Evolutionary conservation across 1,284 basidiomycete species (phyloP).

Genomic region (Xerocomus amazonicus): DNA sequence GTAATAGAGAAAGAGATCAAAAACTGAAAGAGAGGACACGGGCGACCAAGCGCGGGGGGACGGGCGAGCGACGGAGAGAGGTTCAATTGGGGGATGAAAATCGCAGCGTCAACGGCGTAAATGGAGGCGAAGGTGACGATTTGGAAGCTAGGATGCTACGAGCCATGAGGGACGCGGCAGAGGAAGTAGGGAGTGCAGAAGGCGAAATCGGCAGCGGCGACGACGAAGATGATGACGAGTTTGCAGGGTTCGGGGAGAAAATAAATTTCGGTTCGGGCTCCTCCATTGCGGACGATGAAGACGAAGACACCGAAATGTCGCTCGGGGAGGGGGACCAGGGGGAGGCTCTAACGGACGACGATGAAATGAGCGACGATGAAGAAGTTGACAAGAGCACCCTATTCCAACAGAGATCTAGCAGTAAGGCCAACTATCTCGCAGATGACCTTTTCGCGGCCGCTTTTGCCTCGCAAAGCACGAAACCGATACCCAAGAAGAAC

Average conservation of each 20-base stretch:
- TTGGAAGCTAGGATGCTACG: slow-evolving; percentile 36
- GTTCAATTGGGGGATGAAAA: slow-evolving; percentile 16
- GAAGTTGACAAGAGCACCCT: slow-evolving; percentile 5
- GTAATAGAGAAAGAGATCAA: slow-evolving; percentile 43
- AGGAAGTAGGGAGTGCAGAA: slow-evolving; percentile 24
- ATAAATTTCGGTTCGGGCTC: slow-evolving; percentile 13
- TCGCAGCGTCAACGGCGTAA: slow-evolving; percentile 9
- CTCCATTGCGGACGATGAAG: slow-evolving; percentile 12
- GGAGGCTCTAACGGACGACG: slow-evolving; percentile 17
- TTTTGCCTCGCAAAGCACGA: slow-evolving; percentile 35
- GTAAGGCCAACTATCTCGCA: slow-evolving; percentile 40
- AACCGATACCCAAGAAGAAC: slow-evolving; percentile 3
- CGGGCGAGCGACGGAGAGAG: slow-evolving; percentile 11
- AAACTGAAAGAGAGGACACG: slow-evolving; percentile 46
- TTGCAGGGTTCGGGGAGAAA: slow-evolving; percentile 12
- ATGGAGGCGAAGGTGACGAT: slow-evolving; percentile 1
- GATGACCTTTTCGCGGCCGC: slow-evolving; percentile 49
- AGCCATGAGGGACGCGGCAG: slow-evolving; percentile 42
- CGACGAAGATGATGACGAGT: slow-evolving; percentile 12
- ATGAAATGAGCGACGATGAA: slow-evolving; percentile 14
- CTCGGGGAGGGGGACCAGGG: slow-evolving; percentile 1
- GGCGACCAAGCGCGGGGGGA: slow-evolving; percentile 26
- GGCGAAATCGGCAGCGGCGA: slow-evolving; percentile 5
- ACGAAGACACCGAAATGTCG: slow-evolving; percentile 16
- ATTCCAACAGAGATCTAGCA: slow-evolving; percentile 3